These are phyloP conservation scores for Aspergillus bridgeri DNA, from an alignment of 495 filamentous ascomycete species.

Conservation along the genomic window DNA sequence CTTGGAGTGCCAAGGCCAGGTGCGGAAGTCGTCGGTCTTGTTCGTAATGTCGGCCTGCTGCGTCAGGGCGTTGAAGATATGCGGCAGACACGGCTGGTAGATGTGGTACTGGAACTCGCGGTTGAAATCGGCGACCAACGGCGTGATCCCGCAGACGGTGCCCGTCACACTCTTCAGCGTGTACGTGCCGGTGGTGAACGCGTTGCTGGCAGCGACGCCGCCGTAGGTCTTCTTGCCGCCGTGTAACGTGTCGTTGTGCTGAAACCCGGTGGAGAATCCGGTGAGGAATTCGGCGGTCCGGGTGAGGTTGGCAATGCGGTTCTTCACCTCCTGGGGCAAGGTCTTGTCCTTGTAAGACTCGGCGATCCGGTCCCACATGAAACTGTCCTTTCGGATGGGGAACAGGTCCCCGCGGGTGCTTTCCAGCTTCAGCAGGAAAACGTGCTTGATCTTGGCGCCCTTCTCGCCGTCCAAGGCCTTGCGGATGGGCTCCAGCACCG, in stretches of 20 bases:
- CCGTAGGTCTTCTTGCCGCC: conserved; percentile 25
- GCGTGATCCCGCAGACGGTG: conserved; percentile 45
- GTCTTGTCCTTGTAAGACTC: conserved; percentile 28
- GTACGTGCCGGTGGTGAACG: conserved; percentile 43
- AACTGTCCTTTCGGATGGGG: conserved; percentile 42
- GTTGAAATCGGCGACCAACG: conserved; percentile 49
- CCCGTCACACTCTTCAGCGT: conserved; percentile 47
- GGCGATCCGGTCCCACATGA: conserved; percentile 38
- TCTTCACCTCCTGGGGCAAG: conserved; percentile 25
- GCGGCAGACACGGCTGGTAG: conserved; percentile 49
- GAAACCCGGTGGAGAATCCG: conserved; percentile 38
- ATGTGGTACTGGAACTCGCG: conserved; percentile 45
- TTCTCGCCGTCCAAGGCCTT: conserved; percentile 27
- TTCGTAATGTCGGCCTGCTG: conserved; percentile 24
- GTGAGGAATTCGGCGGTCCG: conserved; percentile 42
- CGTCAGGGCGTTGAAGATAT: conserved; percentile 40
- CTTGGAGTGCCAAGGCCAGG: conserved; percentile 42
- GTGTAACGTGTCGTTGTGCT: conserved; percentile 16
- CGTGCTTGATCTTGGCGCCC: conserved; percentile 46
- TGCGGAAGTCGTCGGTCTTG: conserved; percentile 25
- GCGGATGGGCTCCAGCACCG: conserved; percentile 32
- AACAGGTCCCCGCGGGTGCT: conserved; percentile 49
- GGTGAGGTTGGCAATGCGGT: conserved; percentile 39
- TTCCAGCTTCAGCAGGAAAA: conserved; percentile 46
- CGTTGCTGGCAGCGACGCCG: conserved; percentile 43